Base-by-base conservation (phyloP, 2,329 filamentous ascomycete genomes). In the Xylaria hypoxylon region DNA sequence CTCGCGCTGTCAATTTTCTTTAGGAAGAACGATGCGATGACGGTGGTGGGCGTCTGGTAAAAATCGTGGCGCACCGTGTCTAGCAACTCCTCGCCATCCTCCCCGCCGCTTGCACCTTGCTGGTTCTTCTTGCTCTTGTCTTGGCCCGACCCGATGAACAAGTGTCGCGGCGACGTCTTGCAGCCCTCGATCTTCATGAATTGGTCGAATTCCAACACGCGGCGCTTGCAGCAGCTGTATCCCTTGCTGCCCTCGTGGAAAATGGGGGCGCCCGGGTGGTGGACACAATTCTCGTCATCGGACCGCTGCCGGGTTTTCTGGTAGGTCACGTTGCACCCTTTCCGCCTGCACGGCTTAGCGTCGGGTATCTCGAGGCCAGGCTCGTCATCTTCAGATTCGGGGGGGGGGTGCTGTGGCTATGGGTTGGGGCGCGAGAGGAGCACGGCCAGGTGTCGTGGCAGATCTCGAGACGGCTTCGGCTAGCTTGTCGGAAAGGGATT, bases 241-340 rank as follows among this genome's bases (percentile, higher is more conserved):
- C 96, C 96, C 83, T 99, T 99, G 82, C 93, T 97, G 40, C 96
- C 96, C 83, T 99, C 96, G 79, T 99, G 96, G 82, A 99, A 99
- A 72, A 99, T 90, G 26, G 96, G 93, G 24, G 87, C 88, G 4
- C 96, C 96, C 0, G 96, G 94, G 80, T 99, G 96, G 76, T 97
- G 90, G 52, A 92, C 85, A 77, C 96, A 99, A 68, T 88, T 85
- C 82, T 97, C 94, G 0, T 84, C 87, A 35, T 91, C 88, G 4
- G 75, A 73, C 70, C 92, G 83, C 38, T 82, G 79, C 48, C 82
- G 77, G 0, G 86, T 87, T 68, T 86, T 86, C 62, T 84, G 85
- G 79, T 94, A 96, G 45, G 81, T 84, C 17, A 81, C 82, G 11
- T 88, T 89, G 78, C 96, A 99, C 3, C 86, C 90, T 76, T 88